Conservation (phyloP, 306 rosid genomes). For the Cercis canadensis region DNA sequence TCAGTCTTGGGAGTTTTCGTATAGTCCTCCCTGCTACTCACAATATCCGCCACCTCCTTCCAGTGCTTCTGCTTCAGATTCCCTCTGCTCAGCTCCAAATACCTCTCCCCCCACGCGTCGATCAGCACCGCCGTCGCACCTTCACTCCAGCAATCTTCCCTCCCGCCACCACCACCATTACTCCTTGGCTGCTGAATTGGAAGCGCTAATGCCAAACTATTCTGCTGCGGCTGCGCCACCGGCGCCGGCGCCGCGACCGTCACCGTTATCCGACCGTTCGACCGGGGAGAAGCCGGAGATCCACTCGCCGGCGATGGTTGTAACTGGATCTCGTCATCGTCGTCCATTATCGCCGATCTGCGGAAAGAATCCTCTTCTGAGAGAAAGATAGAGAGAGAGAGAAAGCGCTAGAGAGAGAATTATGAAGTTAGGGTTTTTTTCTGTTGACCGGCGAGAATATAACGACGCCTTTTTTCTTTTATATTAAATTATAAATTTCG, state of each 20-base stretch:
- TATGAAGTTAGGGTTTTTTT: slow-evolving; percentile 47
- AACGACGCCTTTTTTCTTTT: slow-evolving; percentile 42
- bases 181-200: slow-evolving; percentile 65
- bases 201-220: slow-evolving; percentile 66
- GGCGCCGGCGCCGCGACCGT: slow-evolving; percentile 79
- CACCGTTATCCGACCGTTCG: slow-evolving; percentile 76
- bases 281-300: slow-evolving; percentile 68
- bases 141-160: slow-evolving; percentile 99
- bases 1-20: slow-evolving; percentile 76
- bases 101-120: slow-evolving; percentile 99
- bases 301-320: slow-evolving; percentile 68
- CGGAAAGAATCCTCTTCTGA: not conserved
- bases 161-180: slow-evolving; percentile 55
- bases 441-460: slow-evolving; percentile 67
- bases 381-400: slow-evolving; percentile 22
- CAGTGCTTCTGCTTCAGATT: slow-evolving; percentile 98
- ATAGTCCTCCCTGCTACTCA: slow-evolving; percentile 76
- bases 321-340: slow-evolving; percentile 88
- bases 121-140: slow-evolving; percentile 91
- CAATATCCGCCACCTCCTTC: slow-evolving; percentile 96
- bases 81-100: slow-evolving; percentile 89
- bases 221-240: slow-evolving; percentile 32
- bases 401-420: slow-evolving; percentile 14
- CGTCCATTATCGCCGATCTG: slow-evolving; percentile 74
- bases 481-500: slow-evolving; percentile 1